Conservation (phyloP, 352 stramenopile species). For the Globisporangium solare region DNA sequence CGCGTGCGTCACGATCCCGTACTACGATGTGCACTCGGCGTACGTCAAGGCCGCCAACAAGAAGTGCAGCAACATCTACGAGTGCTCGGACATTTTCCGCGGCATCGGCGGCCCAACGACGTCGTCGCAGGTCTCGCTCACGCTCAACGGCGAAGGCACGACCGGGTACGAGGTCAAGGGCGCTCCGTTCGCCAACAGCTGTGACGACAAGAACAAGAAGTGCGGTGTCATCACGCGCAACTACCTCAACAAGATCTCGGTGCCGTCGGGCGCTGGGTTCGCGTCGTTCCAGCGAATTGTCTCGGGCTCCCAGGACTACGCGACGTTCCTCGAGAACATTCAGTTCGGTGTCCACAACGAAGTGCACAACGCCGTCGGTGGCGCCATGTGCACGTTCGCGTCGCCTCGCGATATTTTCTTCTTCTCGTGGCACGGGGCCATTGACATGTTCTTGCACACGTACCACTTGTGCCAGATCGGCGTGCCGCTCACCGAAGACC, state of each 20-base stretch:
- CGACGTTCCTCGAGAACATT: conserved; percentile 26
- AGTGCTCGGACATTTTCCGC: conserved; percentile 30
- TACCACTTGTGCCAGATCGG: conserved; percentile 35
- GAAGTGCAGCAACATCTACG: conserved; percentile 23
- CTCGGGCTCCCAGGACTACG: conserved; percentile 22
- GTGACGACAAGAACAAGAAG: conserved; percentile 16
- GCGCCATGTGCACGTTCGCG: conserved; percentile 26
- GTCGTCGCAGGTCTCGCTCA: conserved; percentile 5
- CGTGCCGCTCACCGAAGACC: conserved; percentile 9
- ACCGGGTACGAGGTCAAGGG: conserved; percentile 20
- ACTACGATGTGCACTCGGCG: conserved; percentile 46
- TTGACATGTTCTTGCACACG: conserved; percentile 27
- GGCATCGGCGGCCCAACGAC: conserved; percentile 25
- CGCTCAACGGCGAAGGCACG: conserved; percentile 26
- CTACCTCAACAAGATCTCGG: conserved; percentile 22
- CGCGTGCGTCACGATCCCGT: conserved; percentile 39
- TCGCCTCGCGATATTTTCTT: conserved; percentile 5
- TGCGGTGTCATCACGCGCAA: conserved; percentile 30
- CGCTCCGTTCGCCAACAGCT: conserved; percentile 24
- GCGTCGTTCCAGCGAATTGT: conserved; percentile 21
- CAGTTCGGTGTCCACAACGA: conserved; percentile 38
- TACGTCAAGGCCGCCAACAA: conserved; percentile 26
- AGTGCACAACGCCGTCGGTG: conserved; percentile 24
- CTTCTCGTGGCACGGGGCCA: conserved; percentile 15
- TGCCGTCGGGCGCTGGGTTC: conserved; percentile 37